Conservation (phyloP, 768 basidiomycete genomes). For the Termitomyces sp. region DNA sequence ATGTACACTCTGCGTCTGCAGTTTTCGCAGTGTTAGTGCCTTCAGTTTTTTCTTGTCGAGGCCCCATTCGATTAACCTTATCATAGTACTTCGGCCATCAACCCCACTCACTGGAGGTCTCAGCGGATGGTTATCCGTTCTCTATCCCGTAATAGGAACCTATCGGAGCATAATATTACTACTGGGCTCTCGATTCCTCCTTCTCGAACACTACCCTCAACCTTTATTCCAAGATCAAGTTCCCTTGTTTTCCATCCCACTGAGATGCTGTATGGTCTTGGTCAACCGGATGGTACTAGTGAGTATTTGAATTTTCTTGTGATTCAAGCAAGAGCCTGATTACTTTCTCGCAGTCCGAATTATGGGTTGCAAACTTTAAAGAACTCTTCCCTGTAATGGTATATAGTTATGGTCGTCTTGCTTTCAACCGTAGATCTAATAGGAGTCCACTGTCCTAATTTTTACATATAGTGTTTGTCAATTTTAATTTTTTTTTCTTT, state of each 20-base stretch:
- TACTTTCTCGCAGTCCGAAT: conserved; percentile 43
- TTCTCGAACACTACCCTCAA: conserved; percentile 52
- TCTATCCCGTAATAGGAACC: conserved; percentile 36
- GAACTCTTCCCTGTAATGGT: conserved; percentile 15
- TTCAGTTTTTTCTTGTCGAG: not conserved
- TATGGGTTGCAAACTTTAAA: conserved; percentile 53
- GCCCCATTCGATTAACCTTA: conserved; percentile 6
- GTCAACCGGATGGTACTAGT: conserved; percentile 70
- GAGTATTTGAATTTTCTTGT: conserved; percentile 16
- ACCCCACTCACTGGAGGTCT: conserved; percentile 58
- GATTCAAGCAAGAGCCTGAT: conserved; percentile 8
- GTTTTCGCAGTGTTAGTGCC: conserved; percentile 81
- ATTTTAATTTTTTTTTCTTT: conserved; percentile 1
- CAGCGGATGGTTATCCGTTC: conserved; percentile 66
- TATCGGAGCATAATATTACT: conserved; percentile 47
- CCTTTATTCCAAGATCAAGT: conserved; percentile 60
- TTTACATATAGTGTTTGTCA: not conserved
- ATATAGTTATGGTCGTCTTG: conserved; percentile 20
- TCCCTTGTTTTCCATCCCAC: conserved; percentile 80
- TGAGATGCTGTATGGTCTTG: conserved; percentile 81
- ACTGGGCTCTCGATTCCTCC: conserved; percentile 58
- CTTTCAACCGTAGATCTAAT: conserved; percentile 19
- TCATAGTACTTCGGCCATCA: conserved; percentile 58
- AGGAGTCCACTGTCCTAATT: not conserved
- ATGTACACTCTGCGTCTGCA: conserved; percentile 79